A percentile compares a stretch with the other conserved stretches of the same genome.
Conservation (phyloP, 2,329 filamentous ascomycete genomes). For the Arthrobotrys conoides region DNA sequence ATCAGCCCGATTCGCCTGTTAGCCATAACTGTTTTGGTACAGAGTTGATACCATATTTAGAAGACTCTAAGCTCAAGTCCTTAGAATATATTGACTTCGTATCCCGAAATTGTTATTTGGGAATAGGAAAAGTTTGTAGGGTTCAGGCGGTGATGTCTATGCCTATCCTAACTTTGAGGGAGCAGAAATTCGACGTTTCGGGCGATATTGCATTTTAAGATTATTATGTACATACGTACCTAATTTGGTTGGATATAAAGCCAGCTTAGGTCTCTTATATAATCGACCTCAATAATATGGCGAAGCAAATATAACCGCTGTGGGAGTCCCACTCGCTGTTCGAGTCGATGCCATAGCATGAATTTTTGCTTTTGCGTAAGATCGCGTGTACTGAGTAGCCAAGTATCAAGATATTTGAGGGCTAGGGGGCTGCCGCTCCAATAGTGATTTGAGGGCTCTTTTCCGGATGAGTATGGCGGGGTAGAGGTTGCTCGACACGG, state of each 20-base stretch:
- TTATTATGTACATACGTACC: too few relatives aligned
- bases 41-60: background rate
- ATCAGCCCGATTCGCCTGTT: background rate
- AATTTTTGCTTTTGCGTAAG: background rate
- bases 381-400: conserved; percentile 5
- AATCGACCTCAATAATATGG: too few relatives aligned
- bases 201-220: background rate
- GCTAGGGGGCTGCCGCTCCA: background rate
- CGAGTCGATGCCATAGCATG: background rate
- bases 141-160: background rate
- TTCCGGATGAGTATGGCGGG: background rate
- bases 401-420: conserved; percentile 16
- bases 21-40: background rate
- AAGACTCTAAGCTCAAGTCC: background rate
- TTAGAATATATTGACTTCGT: conserved; percentile 12
- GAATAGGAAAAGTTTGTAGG: background rate
- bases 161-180: background rate
- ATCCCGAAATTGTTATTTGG: background rate
- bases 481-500: conserved; percentile 7
- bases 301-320: background rate
- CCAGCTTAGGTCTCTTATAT: too few relatives aligned
- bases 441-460: background rate
- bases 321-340: background rate
- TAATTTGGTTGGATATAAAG: too few relatives aligned
- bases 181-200: background rate